Evolutionary conservation across 495 filamentous ascomycete species (phyloP).

Genomic region (Xylaria scruposa): DNA sequence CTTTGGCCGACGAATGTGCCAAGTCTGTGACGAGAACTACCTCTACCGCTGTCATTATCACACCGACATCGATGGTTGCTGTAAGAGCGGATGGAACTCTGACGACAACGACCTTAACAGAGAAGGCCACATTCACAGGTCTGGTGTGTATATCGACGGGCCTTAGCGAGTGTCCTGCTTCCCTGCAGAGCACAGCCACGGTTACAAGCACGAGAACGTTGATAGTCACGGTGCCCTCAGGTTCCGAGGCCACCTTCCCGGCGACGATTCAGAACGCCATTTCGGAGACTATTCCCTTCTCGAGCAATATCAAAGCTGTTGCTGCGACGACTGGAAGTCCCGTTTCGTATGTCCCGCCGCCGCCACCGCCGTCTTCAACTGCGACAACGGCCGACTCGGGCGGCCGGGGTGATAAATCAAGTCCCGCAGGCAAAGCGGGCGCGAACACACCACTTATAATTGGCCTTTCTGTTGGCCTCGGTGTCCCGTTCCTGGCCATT

Average conservation of each 20-base stretch:
- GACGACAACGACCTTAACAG: conserved; percentile 45
- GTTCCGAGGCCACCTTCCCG: conserved; percentile 46
- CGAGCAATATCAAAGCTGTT: conserved; percentile 44
- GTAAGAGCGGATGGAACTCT: conserved; percentile 39
- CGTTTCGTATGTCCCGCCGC: conserved; percentile 40
- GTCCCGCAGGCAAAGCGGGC: conserved; percentile 33
- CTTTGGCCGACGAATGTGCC: conserved; percentile 55
- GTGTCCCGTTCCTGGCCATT: conserved; percentile 46
- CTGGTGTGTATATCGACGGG: conserved; percentile 46
- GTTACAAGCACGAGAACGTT: conserved; percentile 41
- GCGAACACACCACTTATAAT: conserved; percentile 49
- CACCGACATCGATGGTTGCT: conserved; percentile 37
- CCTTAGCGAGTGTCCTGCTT: conserved; percentile 54
- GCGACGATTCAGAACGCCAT: conserved; percentile 39
- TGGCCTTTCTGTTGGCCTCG: conserved; percentile 52
- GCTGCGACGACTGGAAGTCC: conserved; percentile 45
- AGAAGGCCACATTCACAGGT: conserved; percentile 46
- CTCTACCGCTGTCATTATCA: conserved; percentile 32
- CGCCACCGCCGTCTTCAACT: conserved; percentile 36
- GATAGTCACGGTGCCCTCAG: conserved; percentile 47
- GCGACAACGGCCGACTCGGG: conserved; percentile 23
- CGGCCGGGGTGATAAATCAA: conserved; percentile 10
- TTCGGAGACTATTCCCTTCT: conserved; percentile 46
- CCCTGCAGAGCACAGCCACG: conserved; percentile 49
- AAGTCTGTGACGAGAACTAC: conserved; percentile 26